These are phyloP conservation scores for Ustilago loliicola DNA, from an alignment of 1,284 basidiomycete species.

Conservation along the genomic window DNA sequence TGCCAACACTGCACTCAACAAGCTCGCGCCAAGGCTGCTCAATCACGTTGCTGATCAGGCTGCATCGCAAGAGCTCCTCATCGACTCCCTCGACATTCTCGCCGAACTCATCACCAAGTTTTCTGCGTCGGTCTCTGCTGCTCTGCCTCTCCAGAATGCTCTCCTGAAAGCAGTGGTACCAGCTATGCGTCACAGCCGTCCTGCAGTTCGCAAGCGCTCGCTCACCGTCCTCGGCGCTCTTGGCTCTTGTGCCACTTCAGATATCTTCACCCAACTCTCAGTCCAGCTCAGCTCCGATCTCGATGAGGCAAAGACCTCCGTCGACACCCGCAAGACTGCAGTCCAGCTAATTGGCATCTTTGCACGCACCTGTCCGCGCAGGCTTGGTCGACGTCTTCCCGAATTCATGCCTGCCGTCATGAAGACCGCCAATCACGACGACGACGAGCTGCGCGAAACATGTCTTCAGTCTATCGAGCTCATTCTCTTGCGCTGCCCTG, in stretches of 20 bases:
- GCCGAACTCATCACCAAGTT: constrained; percentile 86
- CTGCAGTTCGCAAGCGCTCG: constrained; percentile 59
- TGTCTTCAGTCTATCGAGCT: constrained; percentile 79
- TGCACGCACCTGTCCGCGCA: constrained; percentile 60
- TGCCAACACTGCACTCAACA: constrained; percentile 83
- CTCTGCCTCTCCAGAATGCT: constrained; percentile 72
- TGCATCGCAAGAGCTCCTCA: constrained; percentile 82
- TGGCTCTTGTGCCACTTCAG: constrained; percentile 64
- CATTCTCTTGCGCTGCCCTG: constrained; percentile 81
- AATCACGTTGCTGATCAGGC: constrained; percentile 73
- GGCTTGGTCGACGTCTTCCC: constrained; percentile 56
- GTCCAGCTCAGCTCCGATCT: constrained; percentile 51
- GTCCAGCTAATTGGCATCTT: constrained; percentile 83
- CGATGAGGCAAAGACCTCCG: constrained; percentile 68
- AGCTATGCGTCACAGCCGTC: constrained; percentile 50
- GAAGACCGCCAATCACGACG: constrained; percentile 81
- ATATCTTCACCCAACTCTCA: constrained; percentile 60
- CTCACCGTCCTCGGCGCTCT: constrained; percentile 78
- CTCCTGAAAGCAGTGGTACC: constrained; percentile 79
- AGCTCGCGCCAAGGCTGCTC: constrained; percentile 86
- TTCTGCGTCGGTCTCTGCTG: constrained; percentile 71
- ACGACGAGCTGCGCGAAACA: constrained; percentile 74
- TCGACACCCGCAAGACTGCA: constrained; percentile 77
- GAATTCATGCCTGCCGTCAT: constrained; percentile 76
- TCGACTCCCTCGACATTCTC: constrained; percentile 90